phyloP scores from a whole-genome alignment of 768 basidiomycete genomes.

The Lactarius indigo region DNA sequence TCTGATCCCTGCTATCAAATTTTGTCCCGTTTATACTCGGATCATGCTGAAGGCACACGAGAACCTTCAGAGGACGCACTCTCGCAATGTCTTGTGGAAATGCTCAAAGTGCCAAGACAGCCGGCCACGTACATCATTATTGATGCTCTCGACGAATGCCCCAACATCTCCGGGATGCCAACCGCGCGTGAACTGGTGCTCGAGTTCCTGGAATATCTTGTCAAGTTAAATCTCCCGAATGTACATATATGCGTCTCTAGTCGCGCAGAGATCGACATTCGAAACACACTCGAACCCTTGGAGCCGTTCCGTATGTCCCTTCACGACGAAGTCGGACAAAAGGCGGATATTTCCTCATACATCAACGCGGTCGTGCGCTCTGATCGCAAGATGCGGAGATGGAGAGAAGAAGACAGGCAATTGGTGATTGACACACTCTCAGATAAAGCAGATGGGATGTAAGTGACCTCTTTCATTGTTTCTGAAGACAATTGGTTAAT shows the following conservation, averaged over 20 bases:
- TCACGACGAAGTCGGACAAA: conserved; percentile 1
- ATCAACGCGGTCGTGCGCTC: not conserved
- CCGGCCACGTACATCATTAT: not conserved
- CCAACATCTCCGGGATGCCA: not conserved
- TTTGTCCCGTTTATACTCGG: not conserved
- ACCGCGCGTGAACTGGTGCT: conserved; percentile 1
- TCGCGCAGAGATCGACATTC: conserved; percentile 6
- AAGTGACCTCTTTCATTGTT: not conserved
- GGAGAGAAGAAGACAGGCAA: not conserved
- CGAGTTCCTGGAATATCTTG: not conserved
- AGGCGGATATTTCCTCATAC: not conserved
- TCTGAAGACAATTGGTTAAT: not conserved
- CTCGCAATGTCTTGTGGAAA: not conserved
- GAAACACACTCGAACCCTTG: not conserved
- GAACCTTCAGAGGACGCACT: not conserved
- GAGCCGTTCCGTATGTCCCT: not conserved
- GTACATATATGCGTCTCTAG: conserved; percentile 6
- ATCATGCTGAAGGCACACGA: not conserved
- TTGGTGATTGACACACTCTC: not conserved
- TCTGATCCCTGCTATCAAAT: not conserved
- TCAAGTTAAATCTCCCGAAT: not conserved
- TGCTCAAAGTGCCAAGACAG: not conserved
- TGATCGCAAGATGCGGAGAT: not conserved
- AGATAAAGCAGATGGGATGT: conserved; percentile 6
- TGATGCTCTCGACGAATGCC: conserved; percentile 15